Base-by-base conservation (phyloP, 192 early-diverging fungal genomes). In the Helicostylum pulchrum region DNA sequence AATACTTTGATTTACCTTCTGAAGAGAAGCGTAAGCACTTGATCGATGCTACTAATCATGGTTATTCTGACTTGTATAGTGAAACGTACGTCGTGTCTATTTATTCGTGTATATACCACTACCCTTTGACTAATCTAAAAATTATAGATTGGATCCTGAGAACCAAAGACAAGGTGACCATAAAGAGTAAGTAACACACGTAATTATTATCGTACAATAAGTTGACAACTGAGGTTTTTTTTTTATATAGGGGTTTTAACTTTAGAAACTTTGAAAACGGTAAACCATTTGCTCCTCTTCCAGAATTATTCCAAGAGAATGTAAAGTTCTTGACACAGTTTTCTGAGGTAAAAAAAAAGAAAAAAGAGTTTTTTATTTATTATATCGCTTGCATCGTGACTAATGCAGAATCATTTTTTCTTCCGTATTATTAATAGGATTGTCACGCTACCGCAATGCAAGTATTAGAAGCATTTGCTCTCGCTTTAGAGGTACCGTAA, bases 381-480 rank as follows among this genome's bases (percentile, higher is more conserved):
- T 32, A 15, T 66, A 26, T 2, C 26, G 26, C 26, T 26, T 26
- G 26, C 26, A 26, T 26, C 2, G 26, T 26, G 26, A 26, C 26
- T 26, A 26, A 26, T 26, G 26, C 26, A 2, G 26, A 26, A 26
- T 26, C 2, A 26, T 26, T n/a, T n/a, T n/a, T n/a, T n/a, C n/a
- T n/a, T n/a, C n/a, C n/a, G n/a, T 26, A 26, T 26, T 26, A 26
- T 26, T 26, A 26, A 26, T 2, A 86, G 80, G 62, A 62, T 3
- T 81, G 78, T 50, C 81, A 87, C 31, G 14, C 55, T 8, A 71
- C 87, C 3, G 68, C 79, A 2, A 54, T 72, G n/a, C 70, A 72
- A 20, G 59, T 88, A 44, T 62, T 90, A 49, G 68, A 80, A 54
- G 74, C 79, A 43, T 82, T 88, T 69, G 85, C 85, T 9, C 77